Evolutionary conservation across 495 filamentous ascomycete species (phyloP), one percentile per base, ranked within the genome.

Genomic region (Penicillium crystallinum): DNA sequence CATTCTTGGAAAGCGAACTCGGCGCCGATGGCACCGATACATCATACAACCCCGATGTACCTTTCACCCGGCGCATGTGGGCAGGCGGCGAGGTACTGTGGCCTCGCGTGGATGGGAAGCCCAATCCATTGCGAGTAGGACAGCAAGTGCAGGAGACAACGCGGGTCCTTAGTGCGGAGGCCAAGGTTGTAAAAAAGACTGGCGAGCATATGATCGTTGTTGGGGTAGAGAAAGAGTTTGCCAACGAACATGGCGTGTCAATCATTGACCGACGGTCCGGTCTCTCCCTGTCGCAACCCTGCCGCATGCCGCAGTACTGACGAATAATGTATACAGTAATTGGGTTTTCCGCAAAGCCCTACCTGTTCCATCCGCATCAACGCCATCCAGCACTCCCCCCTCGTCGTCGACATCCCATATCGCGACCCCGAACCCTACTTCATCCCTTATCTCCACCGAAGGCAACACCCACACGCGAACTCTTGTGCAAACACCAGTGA

Each of bases 51-150:
- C 88, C 89, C 0, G 78, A 81, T 3, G 27, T 51, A 0, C 82
- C 84, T 0, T 91, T 83, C 52, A 78, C 74, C 21, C 75, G 86
- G 19, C 80, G 88, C 21, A 85, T 95, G 81, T 95, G 89, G 89
- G 86, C 86, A 2, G 88, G 88, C 22, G 89, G 88, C 0, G 69
- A 74, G 50, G 70, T 84, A 21, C 44, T 58, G n/a, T 85, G 79
- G 80, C 68, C 66, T 6, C 68, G 72, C 3, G 49, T 39, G 1
- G 54, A 65, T 9, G 69, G 70, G 6, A 60, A 65, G 12, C 55
- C 64, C 37, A 75, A 77, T 48, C 58, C 59, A 10, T 59, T 83
- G 45, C 64, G 72, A 4, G 72, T 84, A 0, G 82, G 81, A 3
- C 74, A 83, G 36, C 52, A 67, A 8, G 79, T 81, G 6, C 67